Conservation (phyloP, 129 eudicot species). For the Chrysanthemum makinoi region DNA sequence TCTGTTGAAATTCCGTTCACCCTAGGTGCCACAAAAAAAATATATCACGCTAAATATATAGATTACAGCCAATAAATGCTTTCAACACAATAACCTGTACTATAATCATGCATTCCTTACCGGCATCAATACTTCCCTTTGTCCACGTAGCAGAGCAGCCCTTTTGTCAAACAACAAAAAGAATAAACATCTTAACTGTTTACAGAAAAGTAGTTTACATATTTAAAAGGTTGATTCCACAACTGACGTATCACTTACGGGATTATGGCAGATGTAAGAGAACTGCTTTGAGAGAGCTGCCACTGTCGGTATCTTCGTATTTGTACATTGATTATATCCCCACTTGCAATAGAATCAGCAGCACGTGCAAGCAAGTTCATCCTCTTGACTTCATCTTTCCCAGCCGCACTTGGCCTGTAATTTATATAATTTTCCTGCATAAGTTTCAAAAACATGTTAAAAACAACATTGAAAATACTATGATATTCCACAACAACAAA, state of each 20-base stretch:
- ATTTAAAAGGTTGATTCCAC: neutral
- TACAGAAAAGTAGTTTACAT: conserved; percentile 4
- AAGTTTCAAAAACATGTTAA: conserved; percentile 11
- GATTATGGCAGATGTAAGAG: conserved; percentile 65
- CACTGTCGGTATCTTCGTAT: conserved; percentile 89
- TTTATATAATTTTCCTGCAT: conserved; percentile 93
- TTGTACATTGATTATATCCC: conserved; percentile 90
- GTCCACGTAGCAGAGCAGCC: conserved; percentile 85
- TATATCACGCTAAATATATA: neutral
- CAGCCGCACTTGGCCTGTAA: conserved; percentile 76
- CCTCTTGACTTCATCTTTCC: conserved; percentile 81
- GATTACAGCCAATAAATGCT: neutral
- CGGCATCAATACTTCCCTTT: conserved; percentile 68
- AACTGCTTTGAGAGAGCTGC: conserved; percentile 88
- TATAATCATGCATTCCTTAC: conserved; percentile 31
- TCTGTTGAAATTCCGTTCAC: conserved; percentile 89
- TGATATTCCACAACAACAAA: neutral
- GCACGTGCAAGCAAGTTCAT: conserved; percentile 81
- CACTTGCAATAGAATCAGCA: conserved; percentile 96
- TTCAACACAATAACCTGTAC: neutral
- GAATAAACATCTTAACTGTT: neutral
- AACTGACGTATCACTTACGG: conserved; percentile 59
- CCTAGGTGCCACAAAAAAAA: conserved; percentile 44
- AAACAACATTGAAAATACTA: neutral
- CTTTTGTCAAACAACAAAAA: conserved; percentile 36